Evolutionary conservation across 805 yeast species (phyloP).

Genomic region (Zygosaccharomyces lentus): DNA sequence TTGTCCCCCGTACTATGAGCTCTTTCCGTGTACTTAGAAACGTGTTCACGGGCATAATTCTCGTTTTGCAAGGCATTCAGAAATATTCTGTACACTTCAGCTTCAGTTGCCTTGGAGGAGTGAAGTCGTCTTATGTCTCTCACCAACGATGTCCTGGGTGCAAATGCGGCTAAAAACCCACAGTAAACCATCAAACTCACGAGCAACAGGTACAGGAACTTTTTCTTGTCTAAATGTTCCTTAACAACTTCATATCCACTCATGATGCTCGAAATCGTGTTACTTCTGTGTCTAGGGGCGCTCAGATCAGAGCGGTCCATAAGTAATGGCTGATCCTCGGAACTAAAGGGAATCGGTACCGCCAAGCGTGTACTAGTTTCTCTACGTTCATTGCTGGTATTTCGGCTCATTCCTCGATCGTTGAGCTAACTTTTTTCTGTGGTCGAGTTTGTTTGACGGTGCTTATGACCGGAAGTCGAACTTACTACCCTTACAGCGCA

Average conservation of each 20-base stretch:
- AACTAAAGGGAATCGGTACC: constrained; percentile 7
- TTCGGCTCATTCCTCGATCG: background rate
- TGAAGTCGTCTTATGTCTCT: constrained; percentile 77
- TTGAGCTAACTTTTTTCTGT: background rate
- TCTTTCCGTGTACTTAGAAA: constrained; percentile 15
- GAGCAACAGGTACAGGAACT: constrained; percentile 23
- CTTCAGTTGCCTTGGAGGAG: constrained; percentile 56
- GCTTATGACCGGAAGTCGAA: background rate
- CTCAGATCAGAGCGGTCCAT: background rate
- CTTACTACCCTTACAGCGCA: background rate
- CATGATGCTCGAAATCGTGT: constrained; percentile 29
- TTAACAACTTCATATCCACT: constrained; percentile 29
- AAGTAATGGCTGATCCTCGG: background rate
- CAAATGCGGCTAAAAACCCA: constrained; percentile 61
- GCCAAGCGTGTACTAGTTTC: constrained; percentile 4
- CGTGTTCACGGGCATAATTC: constrained; percentile 34
- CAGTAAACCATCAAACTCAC: constrained; percentile 32
- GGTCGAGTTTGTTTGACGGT: background rate
- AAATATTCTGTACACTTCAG: constrained; percentile 65
- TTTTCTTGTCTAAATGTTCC: constrained; percentile 31
- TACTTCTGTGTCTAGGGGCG: constrained; percentile 25
- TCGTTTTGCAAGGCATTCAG: constrained; percentile 39
- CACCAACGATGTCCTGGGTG: constrained; percentile 79
- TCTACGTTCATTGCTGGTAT: background rate
- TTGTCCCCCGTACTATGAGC: constrained; percentile 43